Evolutionary conservation across 73 alveolate species (phyloP).

Genomic region (Stentor coeruleus): DNA sequence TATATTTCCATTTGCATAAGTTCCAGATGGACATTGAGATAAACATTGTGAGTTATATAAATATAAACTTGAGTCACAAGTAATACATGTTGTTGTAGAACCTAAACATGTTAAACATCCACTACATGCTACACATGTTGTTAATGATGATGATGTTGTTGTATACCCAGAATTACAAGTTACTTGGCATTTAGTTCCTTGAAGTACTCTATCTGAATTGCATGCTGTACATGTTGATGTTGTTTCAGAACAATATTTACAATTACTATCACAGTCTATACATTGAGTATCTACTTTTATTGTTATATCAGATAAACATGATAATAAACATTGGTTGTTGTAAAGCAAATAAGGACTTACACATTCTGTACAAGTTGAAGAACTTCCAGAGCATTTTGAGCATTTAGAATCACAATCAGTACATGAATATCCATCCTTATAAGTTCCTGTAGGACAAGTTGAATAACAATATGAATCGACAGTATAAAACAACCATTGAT

Average conservation of each 20-base stretch:
- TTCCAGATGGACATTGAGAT: not conserved
- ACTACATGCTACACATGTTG: not conserved
- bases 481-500: not conserved
- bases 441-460: constrained; percentile 4
- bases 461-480: not conserved
- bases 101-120: constrained; percentile 10
- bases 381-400: not conserved
- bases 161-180: constrained; percentile 7
- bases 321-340: not conserved
- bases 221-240: not conserved
- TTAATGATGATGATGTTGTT: not conserved
- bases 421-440: not conserved
- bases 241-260: constrained; percentile 6
- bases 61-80: not conserved
- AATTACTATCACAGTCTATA: constrained; percentile 2
- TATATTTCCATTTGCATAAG: constrained; percentile 23
- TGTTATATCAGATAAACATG: not conserved
- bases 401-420: not conserved
- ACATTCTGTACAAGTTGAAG: not conserved
- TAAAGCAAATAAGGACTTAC: not conserved
- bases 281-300: not conserved
- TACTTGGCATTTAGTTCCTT: constrained; percentile 21
- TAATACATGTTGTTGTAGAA: not conserved
- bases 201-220: not conserved
- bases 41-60: not conserved